A percentile compares a stretch with the other conserved stretches of the same genome.
phyloP scores from a whole-genome alignment of 352 stramenopile genomes.

The Blastocystis sp. region DNA sequence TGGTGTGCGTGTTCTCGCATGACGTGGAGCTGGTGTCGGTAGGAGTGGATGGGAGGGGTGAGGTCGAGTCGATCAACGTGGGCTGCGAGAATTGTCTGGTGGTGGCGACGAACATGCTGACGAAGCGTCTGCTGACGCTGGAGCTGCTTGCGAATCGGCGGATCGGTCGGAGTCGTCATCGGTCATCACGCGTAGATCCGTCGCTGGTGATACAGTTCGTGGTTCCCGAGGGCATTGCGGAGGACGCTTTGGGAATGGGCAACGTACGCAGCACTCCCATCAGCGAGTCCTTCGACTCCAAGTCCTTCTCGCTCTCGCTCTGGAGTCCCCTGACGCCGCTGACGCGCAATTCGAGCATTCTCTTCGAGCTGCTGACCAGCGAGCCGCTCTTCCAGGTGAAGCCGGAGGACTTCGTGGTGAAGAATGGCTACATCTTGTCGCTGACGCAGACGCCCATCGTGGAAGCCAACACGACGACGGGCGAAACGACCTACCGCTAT shows the following conservation, averaged over 20 bases:
- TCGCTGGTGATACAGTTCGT: neutral
- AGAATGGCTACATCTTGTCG: slow-evolving; percentile 8
- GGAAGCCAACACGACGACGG: neutral
- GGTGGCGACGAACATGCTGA: neutral
- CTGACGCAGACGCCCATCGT: neutral
- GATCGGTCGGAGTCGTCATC: neutral
- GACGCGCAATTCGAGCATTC: neutral
- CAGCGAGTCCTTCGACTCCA: neutral
- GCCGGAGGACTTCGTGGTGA: neutral
- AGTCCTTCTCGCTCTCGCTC: neutral
- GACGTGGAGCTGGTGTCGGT: neutral
- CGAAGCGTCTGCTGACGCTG: neutral
- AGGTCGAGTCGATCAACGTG: neutral
- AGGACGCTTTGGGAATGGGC: neutral
- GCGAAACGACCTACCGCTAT: neutral
- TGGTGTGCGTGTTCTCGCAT: neutral
- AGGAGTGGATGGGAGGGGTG: neutral
- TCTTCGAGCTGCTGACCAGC: neutral
- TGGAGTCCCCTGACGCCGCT: neutral
- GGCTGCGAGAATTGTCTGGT: slow-evolving; percentile 30
- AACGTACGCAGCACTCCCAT: slow-evolving; percentile 22
- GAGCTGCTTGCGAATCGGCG: neutral
- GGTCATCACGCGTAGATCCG: neutral
- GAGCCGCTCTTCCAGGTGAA: neutral
- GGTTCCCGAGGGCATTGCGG: neutral